Percentiles rank a stretch among this genome's conserved stretches.
These are phyloP conservation scores for Prosopis cineraria DNA, from an alignment of 306 rosid species.

Conservation along the genomic window DNA sequence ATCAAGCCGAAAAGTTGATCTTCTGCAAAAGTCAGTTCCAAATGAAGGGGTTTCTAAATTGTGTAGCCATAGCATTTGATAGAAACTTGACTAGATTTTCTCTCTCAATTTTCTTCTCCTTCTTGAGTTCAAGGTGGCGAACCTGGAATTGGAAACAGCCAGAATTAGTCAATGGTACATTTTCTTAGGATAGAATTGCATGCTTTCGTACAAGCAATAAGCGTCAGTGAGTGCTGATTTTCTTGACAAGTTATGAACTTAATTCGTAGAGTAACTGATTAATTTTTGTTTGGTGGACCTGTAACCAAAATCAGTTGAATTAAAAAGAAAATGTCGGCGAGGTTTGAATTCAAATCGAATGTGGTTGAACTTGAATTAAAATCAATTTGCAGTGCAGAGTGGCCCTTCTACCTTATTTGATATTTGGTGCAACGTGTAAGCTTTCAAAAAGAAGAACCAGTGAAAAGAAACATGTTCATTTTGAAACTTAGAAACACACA, in stretches of 20 bases:
- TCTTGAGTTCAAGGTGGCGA: conserved; percentile 87
- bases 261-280: not conserved
- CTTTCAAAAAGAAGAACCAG: not conserved
- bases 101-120: conserved; percentile 74
- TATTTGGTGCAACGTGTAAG: not conserved
- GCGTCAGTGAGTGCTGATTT: not conserved
- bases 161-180: conserved; percentile 22
- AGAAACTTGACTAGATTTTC: conserved; percentile 65
- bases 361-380: not conserved
- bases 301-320: not conserved
- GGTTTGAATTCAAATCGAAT: not conserved
- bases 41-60: conserved; percentile 78
- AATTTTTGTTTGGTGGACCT: not conserved
- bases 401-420: not conserved
- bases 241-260: not conserved
- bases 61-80: conserved; percentile 69
- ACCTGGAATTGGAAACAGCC: conserved; percentile 68
- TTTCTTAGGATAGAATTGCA: conserved; percentile 24
- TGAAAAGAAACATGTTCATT: not conserved
- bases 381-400: not conserved
- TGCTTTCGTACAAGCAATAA: conserved; percentile 18
- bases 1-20: conserved; percentile 26
- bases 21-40: conserved; percentile 56
- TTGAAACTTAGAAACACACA: not conserved
- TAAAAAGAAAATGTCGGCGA: not conserved